Percentiles rank a stretch among this genome's conserved stretches.
These are phyloP conservation scores for Dryadomyces sulphureus DNA, from an alignment of 2,329 filamentous ascomycete species.

Conservation along the genomic window DNA sequence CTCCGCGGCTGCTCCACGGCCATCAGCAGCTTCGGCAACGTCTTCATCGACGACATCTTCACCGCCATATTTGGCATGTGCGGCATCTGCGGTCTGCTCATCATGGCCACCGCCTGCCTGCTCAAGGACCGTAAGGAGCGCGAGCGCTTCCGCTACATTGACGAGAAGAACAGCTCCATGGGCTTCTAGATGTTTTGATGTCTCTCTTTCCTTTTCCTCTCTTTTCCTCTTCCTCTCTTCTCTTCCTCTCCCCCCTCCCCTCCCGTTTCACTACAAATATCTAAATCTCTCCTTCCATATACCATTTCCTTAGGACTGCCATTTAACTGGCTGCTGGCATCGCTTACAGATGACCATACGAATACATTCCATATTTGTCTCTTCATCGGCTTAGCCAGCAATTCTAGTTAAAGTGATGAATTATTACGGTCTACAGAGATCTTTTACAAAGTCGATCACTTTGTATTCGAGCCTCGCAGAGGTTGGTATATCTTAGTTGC, in stretches of 20 bases:
- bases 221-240: neutral
- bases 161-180: constrained; percentile 54
- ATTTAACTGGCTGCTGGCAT: neutral
- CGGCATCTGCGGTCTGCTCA: constrained; percentile 51
- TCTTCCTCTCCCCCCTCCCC: neutral
- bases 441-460: neutral
- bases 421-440: too few species aligned
- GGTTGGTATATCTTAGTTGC: neutral
- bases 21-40: constrained; percentile 54
- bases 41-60: constrained; percentile 61
- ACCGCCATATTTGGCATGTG: constrained; percentile 70
- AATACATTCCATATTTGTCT: too few species aligned
- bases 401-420: too few species aligned
- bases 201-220: neutral
- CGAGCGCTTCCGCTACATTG: constrained; percentile 64
- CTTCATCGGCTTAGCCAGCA: too few species aligned
- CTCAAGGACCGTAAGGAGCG: constrained; percentile 70
- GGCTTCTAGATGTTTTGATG: constrained; percentile 24
- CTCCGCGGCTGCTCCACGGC: constrained; percentile 54
- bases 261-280: too few species aligned
- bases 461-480: neutral
- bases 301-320: neutral
- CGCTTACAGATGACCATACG: neutral
- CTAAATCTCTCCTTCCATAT: too few species aligned
- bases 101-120: constrained; percentile 59